A percentile compares a stretch with the other conserved stretches of the same genome.
These are phyloP conservation scores for Rhipidocladum racemiflorum DNA, from an alignment of 176 grass and related monocot species.

Conservation along the genomic window DNA sequence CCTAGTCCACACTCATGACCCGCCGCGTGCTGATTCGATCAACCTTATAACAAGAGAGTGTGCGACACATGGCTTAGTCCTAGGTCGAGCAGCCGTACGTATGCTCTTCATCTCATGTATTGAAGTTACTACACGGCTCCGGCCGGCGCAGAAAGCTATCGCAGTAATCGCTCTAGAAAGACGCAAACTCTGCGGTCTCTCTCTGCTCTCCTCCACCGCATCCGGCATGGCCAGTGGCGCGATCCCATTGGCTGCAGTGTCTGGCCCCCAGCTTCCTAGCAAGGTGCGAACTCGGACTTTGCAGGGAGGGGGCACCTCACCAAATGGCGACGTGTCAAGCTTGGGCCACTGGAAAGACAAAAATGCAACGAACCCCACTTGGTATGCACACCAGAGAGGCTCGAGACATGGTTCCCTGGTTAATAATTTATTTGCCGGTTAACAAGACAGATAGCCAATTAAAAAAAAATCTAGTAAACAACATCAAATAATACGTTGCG, in stretches of 20 bases:
- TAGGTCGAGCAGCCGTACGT: neutral
- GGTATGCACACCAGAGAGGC: neutral
- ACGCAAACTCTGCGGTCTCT: neutral
- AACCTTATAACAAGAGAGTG: no score
- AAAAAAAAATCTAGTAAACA: neutral
- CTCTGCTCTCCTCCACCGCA: neutral
- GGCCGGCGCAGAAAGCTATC: neutral
- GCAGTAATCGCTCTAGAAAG: no score
- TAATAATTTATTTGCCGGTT: neutral
- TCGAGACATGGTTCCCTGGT: neutral
- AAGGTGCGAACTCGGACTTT: neutral
- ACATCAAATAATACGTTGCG: neutral
- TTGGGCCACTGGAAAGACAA: neutral
- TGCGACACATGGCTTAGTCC: neutral
- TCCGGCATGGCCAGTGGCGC: conserved; percentile 27
- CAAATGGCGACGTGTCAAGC: conserved; percentile 11
- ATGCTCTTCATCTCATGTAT: neutral
- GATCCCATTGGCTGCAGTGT: neutral
- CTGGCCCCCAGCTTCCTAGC: neutral
- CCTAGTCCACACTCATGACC: no score
- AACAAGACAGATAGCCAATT: neutral
- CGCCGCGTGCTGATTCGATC: no score
- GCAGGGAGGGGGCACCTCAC: neutral
- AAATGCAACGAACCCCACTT: neutral
- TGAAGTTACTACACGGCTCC: neutral